Evolutionary conservation across 1,284 basidiomycete species (phyloP), one percentile per base, ranked within the genome.

Genomic region (Phellopilus nigrolimitatus): DNA sequence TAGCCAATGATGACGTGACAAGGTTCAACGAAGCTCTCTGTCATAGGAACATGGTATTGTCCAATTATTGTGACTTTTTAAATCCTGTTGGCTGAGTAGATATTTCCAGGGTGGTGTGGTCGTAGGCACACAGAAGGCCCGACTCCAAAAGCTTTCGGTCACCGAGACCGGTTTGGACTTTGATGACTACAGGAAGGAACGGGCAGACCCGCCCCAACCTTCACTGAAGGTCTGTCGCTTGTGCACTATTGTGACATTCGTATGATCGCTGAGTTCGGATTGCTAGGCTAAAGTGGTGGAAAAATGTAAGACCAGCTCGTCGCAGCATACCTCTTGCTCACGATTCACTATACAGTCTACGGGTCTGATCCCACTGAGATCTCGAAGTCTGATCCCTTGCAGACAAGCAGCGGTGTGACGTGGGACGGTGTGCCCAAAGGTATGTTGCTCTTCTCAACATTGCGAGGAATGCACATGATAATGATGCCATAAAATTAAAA

Each of bases 31-130:
- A 66, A 30, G 64, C 68, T 9, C 56, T 79, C 34, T 67, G 66
- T 40, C 61, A 62, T 47, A 67, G 78, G 42, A 67, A 68, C 41
- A 58, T 81, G 61, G 79, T 79, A 57, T 48, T 39, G n/a, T n/a
- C n/a, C 31, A 15, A 47, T 15, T 17, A 48, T 31, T 8, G 42
- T 56, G 15, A 42, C 9, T 24, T 36, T 3, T 15, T 43, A 17
- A 15, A 36, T 9, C 15, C 28, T 45, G 17, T 5, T 24, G 25
- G 44, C 12, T 40, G 44, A 40, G 3, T 15, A 31, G 1, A 2
- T 3, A 12, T 33, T 9, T 37, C 28, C 4, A 51, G 40, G 34
- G 25, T 12, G 19, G 12, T 10, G 25, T 15, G 9, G 30, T 24
- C 34, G 46, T 50, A 13, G 50, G 51, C 7, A 30, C 22, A 33